Base-by-base conservation (phyloP, 805 yeast genomes). In the Metschnikowia matae region DNA sequence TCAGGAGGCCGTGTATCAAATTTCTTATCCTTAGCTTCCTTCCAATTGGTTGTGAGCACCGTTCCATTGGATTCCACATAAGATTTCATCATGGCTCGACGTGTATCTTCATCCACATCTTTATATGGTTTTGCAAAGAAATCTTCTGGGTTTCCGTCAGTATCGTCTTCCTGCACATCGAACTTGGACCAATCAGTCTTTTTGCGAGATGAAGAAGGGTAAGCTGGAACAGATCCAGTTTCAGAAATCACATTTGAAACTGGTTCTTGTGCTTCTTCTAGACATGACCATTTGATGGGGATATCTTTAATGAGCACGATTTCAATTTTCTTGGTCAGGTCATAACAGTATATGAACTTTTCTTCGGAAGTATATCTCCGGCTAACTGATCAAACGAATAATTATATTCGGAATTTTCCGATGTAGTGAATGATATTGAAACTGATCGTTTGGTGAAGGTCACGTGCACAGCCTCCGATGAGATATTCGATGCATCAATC, bases 61-160 rank as follows among this genome's bases (percentile, higher is more conserved):
- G 99, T 94, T 18, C 99, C 99, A 59, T 87, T 86, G 58, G 96
- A 87, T 68, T 94, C 97, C n/a, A 82, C 75, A 61, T 80, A 94
- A 48, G 96, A 88, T 70, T 94, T 94, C 96, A 89, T 86, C 98
- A 94, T 94, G 1, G 99, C 99, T 46, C 95, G 75, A 57, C 74
- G 75, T 0, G 96, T 85, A 60, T 94, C 97, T 6, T 87, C 94
- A 63, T 90, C 96, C 0, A 96, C 92, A 55, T 79, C 83, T 26
- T 78, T 77, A 68, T 86, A 94, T 10, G 94, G 62, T 55, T 82
- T 75, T 58, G 82, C 79, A 70, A 94, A 94, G 60, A 94, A 91
- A 1, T 75, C 83, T 53, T 82, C 81, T 2, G 82, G 81, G 21
- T 77, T 80, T 0, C 45, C 37, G 13, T 73, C 74, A 0, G 74